Base-by-base conservation (phyloP, 192 early-diverging fungal genomes). In the Rhizoclosmatium globosum region DNA sequence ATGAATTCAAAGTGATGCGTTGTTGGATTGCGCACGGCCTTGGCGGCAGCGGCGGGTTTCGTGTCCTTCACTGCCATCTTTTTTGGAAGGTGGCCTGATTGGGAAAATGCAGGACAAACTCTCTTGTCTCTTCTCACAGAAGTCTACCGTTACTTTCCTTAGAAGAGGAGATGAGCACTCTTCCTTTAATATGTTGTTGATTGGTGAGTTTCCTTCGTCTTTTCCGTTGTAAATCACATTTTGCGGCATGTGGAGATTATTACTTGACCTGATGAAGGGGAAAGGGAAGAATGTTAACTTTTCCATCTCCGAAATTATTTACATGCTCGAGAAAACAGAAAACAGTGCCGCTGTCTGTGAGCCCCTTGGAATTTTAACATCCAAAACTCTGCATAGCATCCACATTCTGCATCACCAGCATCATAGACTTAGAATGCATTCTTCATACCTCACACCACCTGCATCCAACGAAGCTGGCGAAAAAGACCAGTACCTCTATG, bases 1-100 rank as follows among this genome's bases (percentile, higher is more conserved):
- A 94, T 82, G 78, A 98, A 98, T 81, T 97, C 97, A 80, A 92
- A 95, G 71, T 88, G 85, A 7, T 87, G 89, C 9, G 95, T 90
- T 17, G 4, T 7, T 4, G 71, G 59, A 41, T 80, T 79, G 48
- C 70, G 70, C 60, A 21, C 60, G 9, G 60, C 60, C 62, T 64
- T 64, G 2, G 62, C n/a, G 19, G 19, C 2, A 23, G 4, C 19
- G 62, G 13, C 62, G 31, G 15, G 13, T 3, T 21, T 41, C 9
- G 62, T 64, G 23, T 64, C 41, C 7, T 21, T 39, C 0, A 64
- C n/a, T 11, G 21, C 62, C 62, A 64, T 41, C 57, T 58, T 64
- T 64, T 64, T 64, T 64, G 13, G 13, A n/a, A n/a, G 31, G 41
- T 64, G 62, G 62, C 31, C 62, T 64, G 62, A 64, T 64, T 4